phyloP scores from a whole-genome alignment of 495 filamentous ascomycete genomes.

The Aspergillus cristatus region DNA sequence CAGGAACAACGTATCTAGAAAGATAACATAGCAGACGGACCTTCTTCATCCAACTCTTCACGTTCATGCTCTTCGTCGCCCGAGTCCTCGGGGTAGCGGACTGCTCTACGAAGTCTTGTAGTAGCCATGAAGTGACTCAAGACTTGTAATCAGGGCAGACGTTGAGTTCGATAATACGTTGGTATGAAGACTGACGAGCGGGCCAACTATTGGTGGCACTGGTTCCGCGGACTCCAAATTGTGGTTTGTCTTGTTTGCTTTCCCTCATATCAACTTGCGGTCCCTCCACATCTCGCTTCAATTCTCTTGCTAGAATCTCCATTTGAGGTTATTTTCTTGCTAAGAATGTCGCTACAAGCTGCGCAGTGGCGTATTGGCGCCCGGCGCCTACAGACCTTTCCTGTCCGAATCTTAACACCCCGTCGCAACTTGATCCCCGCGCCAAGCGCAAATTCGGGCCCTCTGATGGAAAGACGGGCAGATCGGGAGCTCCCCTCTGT shows the following conservation, averaged over 20 bases:
- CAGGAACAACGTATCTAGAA: conserved; percentile 4
- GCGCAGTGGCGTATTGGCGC: conserved; percentile 12
- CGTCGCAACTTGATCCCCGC: conserved; percentile 41
- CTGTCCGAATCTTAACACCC: conserved; percentile 8
- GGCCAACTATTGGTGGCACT: too few relatives aligned
- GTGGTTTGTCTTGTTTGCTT: too few relatives aligned
- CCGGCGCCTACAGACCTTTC: conserved; percentile 6
- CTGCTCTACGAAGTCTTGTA: conserved; percentile 50
- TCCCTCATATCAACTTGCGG: too few relatives aligned
- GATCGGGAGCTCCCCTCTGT: conserved; percentile 66
- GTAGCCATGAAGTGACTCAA: conserved; percentile 30
- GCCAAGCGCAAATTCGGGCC: conserved; percentile 45
- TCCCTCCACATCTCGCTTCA: too few relatives aligned
- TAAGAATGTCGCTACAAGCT: conserved; percentile 8
- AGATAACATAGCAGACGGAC: too few relatives aligned
- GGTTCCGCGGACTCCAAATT: too few relatives aligned
- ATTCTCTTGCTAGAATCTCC: too few relatives aligned
- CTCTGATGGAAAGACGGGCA: conserved; percentile 67
- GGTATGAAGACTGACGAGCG: too few relatives aligned
- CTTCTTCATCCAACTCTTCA: conserved; percentile 56
- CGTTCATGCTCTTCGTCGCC: conserved; percentile 34
- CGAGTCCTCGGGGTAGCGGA: conserved; percentile 51
- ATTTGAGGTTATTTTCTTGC: too few relatives aligned
- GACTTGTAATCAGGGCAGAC: neutral
- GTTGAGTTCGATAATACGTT: too few relatives aligned